A percentile compares a stretch with the other conserved stretches of the same genome.
phyloP scores from a whole-genome alignment of 768 basidiomycete genomes.

The Lentinula sp. region DNA sequence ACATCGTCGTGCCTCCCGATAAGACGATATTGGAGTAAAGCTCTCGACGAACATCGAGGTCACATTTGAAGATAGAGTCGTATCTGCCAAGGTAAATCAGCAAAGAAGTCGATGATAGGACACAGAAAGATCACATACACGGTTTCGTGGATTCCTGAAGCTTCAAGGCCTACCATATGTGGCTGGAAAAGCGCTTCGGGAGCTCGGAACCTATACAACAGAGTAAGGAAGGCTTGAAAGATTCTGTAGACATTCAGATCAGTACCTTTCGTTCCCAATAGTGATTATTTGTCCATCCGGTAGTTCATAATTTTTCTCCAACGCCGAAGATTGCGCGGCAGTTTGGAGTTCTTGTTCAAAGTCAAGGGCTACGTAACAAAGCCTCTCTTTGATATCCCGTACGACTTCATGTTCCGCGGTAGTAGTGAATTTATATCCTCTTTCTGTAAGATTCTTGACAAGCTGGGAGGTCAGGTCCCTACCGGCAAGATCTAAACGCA shows the following conservation, averaged over 20 bases:
- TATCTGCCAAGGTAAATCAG: conserved; percentile 23
- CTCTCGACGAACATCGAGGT: conserved; percentile 46
- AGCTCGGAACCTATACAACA: conserved; percentile 38
- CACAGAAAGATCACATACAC: not conserved
- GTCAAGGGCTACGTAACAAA: conserved; percentile 73
- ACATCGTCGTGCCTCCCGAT: conserved; percentile 53
- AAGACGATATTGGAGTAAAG: conserved; percentile 51
- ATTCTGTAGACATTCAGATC: not conserved
- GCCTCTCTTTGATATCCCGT: conserved; percentile 73
- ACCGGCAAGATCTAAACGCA: conserved; percentile 87
- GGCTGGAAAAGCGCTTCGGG: conserved; percentile 73
- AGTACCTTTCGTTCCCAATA: conserved; percentile 58
- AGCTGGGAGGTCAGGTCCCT: conserved; percentile 85
- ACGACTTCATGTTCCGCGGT: conserved; percentile 69
- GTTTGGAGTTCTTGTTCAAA: conserved; percentile 74
- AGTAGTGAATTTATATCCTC: conserved; percentile 70
- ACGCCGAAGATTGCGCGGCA: conserved; percentile 60
- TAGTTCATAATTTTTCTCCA: conserved; percentile 73
- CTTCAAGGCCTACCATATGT: conserved; percentile 58
- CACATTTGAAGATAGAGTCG: conserved; percentile 56
- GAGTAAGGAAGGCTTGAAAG: not conserved
- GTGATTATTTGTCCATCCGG: conserved; percentile 71
- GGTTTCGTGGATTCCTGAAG: conserved; percentile 56
- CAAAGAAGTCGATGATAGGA: not conserved
- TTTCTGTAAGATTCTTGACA: conserved; percentile 54